Evolutionary conservation across 108 stramenopile species (phyloP), one percentile per base, ranked within the genome.

Genomic region (Nitzschia palea): DNA sequence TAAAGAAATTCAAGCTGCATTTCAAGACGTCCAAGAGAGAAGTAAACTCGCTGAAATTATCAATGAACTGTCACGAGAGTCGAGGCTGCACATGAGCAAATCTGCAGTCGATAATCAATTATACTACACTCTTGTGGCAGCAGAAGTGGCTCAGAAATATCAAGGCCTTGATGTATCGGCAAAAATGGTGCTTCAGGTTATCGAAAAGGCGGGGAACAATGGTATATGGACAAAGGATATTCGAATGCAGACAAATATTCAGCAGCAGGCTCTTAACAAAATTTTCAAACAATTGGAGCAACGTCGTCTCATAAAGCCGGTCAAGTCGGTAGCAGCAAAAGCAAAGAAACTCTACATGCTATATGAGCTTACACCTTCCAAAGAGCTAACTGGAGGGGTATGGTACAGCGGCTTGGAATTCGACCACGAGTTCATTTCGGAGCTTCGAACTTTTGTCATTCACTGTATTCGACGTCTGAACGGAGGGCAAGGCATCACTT

Each of bases 171-270:
- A 94, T 73, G 82, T 80, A 1, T 69, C 68, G n/a, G 87, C 86
- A 29, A 78, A 82, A 30, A 70, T 94, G 80, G 97, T 98, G 0
- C 95, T 96, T 67, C 97, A 97, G 75, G 87, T 93, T 26, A 92
- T 97, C 76, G 92, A 96, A 66, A 80, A 84, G 58, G 71, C 92
- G 3, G 95, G 90, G 0, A 92, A 96, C 64, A 95, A 86, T 82
- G 98, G 98, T 18, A 97, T 97, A 65, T 99, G 97, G 97, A 97
- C 95, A 31, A 93, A 95, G 37, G 97, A 99, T 65, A 89, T 99
- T 67, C 85, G 92, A 62, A 68, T 80, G 18, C 79, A 88, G 45
- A 94, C 98, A 30, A 91, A 87, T 60, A 87, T 97, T 18, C 93
- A 89, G 62, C 95, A 95, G 72, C 87, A 86, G 47, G 84, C 93